A percentile compares a stretch with the other conserved stretches of the same genome.
phyloP scores from a whole-genome alignment of 2,329 filamentous ascomycete genomes.

The Ceratocystis lukuohia region DNA sequence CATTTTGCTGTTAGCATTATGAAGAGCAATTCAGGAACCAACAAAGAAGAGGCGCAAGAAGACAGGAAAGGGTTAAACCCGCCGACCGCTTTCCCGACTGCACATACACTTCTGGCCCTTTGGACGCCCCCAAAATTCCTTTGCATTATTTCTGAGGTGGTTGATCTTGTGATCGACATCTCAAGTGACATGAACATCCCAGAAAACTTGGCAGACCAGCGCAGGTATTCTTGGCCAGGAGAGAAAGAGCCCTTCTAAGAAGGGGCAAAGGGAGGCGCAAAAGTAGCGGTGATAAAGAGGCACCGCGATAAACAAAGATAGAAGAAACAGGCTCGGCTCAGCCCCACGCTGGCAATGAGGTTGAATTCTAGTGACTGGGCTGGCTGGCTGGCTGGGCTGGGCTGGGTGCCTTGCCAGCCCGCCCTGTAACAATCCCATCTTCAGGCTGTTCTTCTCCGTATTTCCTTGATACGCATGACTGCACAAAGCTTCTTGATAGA shows the following conservation, averaged over 20 bases:
- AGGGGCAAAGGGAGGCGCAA: background rate
- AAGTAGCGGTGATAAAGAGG: background rate
- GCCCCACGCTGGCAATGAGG: background rate
- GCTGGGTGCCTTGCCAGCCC: too few species aligned
- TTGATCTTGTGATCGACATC: slow-evolving; percentile 3
- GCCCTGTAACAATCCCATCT: too few species aligned
- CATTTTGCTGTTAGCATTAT: background rate
- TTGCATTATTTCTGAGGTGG: background rate
- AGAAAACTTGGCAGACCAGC: background rate
- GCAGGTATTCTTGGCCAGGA: background rate
- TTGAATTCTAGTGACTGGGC: background rate
- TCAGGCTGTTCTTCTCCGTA: too few species aligned
- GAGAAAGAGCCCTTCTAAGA: background rate
- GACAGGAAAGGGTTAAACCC: background rate
- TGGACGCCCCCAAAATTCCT: background rate
- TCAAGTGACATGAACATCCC: background rate
- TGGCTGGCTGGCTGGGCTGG: background rate
- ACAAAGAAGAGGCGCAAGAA: background rate
- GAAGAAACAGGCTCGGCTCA: background rate
- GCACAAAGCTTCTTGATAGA: too few species aligned
- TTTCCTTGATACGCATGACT: too few species aligned
- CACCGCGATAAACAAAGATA: background rate
- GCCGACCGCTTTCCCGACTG: background rate
- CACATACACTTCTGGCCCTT: background rate
- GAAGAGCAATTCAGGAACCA: background rate